Conservation (phyloP, 2,329 filamentous ascomycete genomes). For the Juglanconis juglandina region DNA sequence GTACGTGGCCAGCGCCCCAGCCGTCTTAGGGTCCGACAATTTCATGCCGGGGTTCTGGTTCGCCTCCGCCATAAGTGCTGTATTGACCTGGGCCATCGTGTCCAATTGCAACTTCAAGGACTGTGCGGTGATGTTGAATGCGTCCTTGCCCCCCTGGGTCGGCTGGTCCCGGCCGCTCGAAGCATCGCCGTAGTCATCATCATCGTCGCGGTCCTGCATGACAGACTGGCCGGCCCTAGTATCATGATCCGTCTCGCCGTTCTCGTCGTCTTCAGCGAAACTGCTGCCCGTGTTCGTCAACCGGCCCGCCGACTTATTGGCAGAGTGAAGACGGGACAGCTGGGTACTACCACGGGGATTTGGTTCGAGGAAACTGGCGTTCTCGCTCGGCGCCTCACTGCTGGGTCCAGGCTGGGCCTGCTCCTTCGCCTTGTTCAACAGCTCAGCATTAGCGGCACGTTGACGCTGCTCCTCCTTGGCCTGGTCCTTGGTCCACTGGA, state of each 20-base stretch:
- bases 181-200: conserved; percentile 76
- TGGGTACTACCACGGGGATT: conserved; percentile 41
- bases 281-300: conserved; percentile 46
- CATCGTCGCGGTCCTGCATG: conserved; percentile 53
- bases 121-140: conserved; percentile 94
- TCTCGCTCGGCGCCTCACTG: conserved; percentile 48
- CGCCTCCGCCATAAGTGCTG: conserved; percentile 73
- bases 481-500: conserved; percentile 97
- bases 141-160: conserved; percentile 73
- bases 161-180: conserved; percentile 72
- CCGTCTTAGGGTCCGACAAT: conserved; percentile 72
- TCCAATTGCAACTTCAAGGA: conserved; percentile 91
- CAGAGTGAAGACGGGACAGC: conserved; percentile 39
- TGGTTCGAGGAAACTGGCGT: conserved; percentile 47
- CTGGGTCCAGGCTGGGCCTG: conserved; percentile 48
- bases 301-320: conserved; percentile 31
- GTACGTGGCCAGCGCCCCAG: conserved; percentile 78
- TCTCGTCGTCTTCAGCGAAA: conserved; percentile 47
- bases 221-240: conserved; percentile 27
- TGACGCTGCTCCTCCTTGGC: conserved; percentile 84
- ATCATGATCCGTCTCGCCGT: conserved; percentile 14
- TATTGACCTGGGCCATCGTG: conserved; percentile 78
- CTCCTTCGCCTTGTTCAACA: conserved; percentile 73
- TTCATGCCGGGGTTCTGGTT: conserved; percentile 65
- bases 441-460: conserved; percentile 69